phyloP scores from a whole-genome alignment of 345 rosid species.

The Syzygium grande region DNA sequence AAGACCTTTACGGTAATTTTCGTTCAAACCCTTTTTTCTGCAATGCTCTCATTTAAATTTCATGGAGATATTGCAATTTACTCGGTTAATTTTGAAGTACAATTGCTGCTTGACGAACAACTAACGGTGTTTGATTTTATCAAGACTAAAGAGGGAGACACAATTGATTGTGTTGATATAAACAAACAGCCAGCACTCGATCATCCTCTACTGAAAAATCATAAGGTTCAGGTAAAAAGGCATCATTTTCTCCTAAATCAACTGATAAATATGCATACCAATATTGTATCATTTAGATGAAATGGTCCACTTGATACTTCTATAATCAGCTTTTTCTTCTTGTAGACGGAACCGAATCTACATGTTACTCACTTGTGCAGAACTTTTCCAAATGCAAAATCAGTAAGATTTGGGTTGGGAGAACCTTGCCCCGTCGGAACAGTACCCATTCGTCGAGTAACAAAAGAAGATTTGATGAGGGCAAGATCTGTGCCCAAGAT shows the following conservation, averaged over 20 bases:
- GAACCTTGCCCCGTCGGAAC: neutral
- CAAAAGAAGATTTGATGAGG: neutral
- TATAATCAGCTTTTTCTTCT: neutral
- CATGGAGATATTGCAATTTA: neutral
- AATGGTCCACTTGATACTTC: neutral
- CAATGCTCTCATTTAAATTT: neutral
- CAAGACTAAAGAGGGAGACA: neutral
- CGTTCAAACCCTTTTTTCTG: neutral
- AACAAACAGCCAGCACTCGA: neutral
- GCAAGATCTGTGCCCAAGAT: neutral
- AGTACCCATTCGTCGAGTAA: neutral
- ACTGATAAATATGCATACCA: neutral
- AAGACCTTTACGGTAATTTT: neutral
- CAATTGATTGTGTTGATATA: neutral
- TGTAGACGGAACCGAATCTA: neutral
- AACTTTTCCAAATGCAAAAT: neutral
- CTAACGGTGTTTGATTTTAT: neutral
- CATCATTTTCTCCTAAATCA: neutral
- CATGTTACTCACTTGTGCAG: neutral
- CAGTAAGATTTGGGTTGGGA: neutral
- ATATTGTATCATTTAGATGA: neutral
- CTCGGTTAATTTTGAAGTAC: neutral
- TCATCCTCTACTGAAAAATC: neutral
- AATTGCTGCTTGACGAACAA: neutral
- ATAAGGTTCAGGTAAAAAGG: neutral